These are phyloP conservation scores for Arachnopeziza araneosa DNA, from an alignment of 2,329 filamentous ascomycete species.

Conservation along the genomic window DNA sequence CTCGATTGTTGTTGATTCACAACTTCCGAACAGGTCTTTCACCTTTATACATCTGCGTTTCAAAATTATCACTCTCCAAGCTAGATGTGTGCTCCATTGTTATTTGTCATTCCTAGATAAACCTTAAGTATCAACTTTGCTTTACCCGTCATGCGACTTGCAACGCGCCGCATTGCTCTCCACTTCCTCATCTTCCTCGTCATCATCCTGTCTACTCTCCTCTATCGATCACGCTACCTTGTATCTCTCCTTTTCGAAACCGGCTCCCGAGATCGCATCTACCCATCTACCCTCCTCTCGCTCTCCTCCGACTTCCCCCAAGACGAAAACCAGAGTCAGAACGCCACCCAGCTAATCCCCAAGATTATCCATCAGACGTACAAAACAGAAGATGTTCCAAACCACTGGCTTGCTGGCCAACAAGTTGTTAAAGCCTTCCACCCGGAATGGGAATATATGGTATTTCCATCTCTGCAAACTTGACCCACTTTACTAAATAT, in stretches of 20 bases:
- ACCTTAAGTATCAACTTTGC: not conserved
- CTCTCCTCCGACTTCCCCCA: not conserved
- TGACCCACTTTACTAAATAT: not conserved
- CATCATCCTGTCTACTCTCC: not conserved
- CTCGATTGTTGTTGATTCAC: too few species aligned
- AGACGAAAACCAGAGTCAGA: not conserved
- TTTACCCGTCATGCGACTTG: not conserved
- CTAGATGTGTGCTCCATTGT: not conserved
- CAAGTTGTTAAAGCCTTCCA: conserved; percentile 60
- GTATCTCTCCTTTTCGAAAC: not conserved
- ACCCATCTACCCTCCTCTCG: not conserved
- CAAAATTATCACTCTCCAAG: not conserved
- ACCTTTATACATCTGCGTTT: not conserved
- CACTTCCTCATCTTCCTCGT: not conserved
- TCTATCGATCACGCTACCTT: not conserved
- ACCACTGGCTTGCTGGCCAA: conserved; percentile 57
- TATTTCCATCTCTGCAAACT: conserved; percentile 27
- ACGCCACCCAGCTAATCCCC: conserved; percentile 41
- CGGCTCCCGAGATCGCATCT: not conserved
- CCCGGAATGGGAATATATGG: conserved; percentile 65
- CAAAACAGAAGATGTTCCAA: conserved; percentile 58
- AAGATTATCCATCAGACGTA: conserved; percentile 73
- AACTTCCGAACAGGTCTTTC: too few species aligned
- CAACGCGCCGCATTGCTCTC: not conserved
- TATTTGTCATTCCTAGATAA: not conserved